A percentile compares a stretch with the other conserved stretches of the same genome.
These are phyloP conservation scores for Fusarium transvaalense DNA, from an alignment of 2,329 filamentous ascomycete species.

Conservation along the genomic window DNA sequence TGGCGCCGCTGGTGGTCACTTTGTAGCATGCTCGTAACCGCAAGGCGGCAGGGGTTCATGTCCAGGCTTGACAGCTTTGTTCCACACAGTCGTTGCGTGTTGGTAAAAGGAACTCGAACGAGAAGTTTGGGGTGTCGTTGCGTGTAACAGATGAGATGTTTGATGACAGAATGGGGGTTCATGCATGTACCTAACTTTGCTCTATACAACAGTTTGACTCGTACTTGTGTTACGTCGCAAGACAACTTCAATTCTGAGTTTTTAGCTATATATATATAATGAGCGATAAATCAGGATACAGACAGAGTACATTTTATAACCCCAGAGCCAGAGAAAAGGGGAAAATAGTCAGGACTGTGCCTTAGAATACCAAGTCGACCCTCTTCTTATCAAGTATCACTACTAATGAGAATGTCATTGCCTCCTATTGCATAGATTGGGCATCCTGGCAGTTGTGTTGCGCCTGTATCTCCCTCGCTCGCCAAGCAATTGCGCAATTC, in stretches of 20 bases:
- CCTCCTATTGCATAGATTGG: background rate
- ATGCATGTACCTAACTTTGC: constrained; percentile 4
- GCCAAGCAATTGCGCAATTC: constrained; percentile 53
- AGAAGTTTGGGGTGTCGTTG: background rate
- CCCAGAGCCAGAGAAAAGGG: background rate
- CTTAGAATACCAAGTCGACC: background rate
- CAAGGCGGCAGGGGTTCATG: constrained; percentile 12
- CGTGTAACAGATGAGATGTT: constrained; percentile 28
- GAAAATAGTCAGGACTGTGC: background rate
- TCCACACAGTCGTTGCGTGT: constrained; percentile 23
- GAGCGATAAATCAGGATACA: background rate
- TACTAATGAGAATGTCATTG: background rate
- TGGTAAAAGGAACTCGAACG: background rate
- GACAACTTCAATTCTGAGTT: constrained; percentile 3
- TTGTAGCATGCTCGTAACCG: constrained; percentile 18
- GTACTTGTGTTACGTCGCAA: background rate
- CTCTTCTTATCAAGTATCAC: background rate
- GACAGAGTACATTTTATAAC: background rate
- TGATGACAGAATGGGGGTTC: constrained; percentile 7
- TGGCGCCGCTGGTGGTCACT: constrained; percentile 1
- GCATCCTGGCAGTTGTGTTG: background rate
- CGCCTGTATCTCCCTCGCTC: constrained; percentile 18
- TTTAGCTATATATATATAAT: constrained; percentile 23
- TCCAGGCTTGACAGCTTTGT: constrained; percentile 23
- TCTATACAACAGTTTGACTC: constrained; percentile 6